phyloP scores from a whole-genome alignment of 2,329 filamentous ascomycete genomes.

The Chaetomiaceae sp. region DNA sequence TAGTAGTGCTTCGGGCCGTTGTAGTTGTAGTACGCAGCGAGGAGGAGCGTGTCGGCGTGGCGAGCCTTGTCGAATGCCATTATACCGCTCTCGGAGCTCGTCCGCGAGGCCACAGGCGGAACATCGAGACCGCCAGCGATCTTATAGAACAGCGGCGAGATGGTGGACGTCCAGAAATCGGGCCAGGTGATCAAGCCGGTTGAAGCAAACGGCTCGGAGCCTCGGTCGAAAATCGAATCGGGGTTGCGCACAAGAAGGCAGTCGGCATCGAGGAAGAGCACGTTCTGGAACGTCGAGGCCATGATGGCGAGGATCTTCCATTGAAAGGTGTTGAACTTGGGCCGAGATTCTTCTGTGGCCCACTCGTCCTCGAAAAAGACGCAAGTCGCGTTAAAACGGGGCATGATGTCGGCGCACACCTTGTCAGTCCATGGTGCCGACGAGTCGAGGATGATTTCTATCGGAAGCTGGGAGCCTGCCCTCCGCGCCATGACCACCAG shows the following conservation, averaged over 20 bases:
- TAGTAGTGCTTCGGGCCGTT: conserved; percentile 50
- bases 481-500: conserved; percentile 49
- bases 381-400: conserved; percentile 31
- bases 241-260: conserved; percentile 42
- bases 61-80: conserved; percentile 44
- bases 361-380: conserved; percentile 29
- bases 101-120: conserved; percentile 29
- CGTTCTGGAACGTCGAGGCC: conserved; percentile 54
- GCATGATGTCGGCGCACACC: conserved; percentile 31
- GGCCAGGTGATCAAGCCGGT: conserved; percentile 54
- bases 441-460: conserved; percentile 37
- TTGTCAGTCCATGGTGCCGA: conserved; percentile 28
- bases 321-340: conserved; percentile 41
- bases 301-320: conserved; percentile 54
- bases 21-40: conserved; percentile 52
- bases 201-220: conserved; percentile 46
- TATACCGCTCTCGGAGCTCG: conserved; percentile 45
- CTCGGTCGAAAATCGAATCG: conserved; percentile 37
- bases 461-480: conserved; percentile 45
- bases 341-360: conserved; percentile 17
- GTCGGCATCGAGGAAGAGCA: conserved; percentile 56
- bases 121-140: conserved; percentile 34
- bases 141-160: conserved; percentile 40
- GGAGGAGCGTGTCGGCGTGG: conserved; percentile 42
- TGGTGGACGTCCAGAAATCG: conserved; percentile 45